These are phyloP conservation scores for Vigna unguiculata DNA, from an alignment of 306 rosid species.

Conservation along the genomic window DNA sequence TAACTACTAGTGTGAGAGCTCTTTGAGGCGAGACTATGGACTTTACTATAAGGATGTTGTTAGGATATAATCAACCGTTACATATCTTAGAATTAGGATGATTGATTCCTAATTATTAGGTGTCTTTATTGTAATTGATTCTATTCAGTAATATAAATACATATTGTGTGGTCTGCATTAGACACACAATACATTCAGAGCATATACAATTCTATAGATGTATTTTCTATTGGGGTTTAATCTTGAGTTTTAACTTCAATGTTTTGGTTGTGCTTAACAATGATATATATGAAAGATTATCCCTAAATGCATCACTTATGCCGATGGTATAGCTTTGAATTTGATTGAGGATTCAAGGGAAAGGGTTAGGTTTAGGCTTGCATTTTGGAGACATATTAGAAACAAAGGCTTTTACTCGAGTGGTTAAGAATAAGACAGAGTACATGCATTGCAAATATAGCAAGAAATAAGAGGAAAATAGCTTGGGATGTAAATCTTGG, in stretches of 20 bases:
- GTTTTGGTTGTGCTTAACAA: background rate
- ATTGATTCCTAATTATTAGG: too few species aligned
- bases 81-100: too few species aligned
- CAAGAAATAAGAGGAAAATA: background rate
- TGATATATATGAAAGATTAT: background rate
- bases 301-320: background rate
- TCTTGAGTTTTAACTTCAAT: background rate
- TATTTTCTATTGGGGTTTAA: too few species aligned
- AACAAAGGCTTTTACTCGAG: background rate
- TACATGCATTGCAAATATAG: background rate
- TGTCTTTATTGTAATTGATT: too few species aligned
- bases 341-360: background rate
- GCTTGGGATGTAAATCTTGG: background rate
- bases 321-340: background rate
- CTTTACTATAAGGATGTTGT: too few species aligned
- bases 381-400: background rate
- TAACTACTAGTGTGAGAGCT: too few species aligned
- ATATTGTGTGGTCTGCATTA: too few species aligned
- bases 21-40: too few species aligned
- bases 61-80: too few species aligned
- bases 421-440: background rate
- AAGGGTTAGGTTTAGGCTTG: background rate
- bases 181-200: too few species aligned
- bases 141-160: too few species aligned
- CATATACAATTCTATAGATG: too few species aligned